Base-by-base conservation (phyloP, 768 basidiomycete genomes). In the Phaffia australis region DNA sequence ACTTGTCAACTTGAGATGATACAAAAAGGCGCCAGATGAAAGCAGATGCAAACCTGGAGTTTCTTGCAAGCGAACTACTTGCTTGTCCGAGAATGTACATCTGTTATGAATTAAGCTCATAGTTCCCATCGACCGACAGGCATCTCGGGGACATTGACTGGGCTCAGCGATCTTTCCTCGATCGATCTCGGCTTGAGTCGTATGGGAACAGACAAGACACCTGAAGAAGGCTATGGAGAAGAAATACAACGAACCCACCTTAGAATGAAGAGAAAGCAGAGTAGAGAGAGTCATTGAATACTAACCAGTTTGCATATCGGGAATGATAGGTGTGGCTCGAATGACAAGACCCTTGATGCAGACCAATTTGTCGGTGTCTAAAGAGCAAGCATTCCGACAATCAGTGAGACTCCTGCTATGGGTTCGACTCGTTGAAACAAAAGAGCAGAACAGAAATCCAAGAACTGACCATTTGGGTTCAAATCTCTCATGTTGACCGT, bases 81-180 rank as follows among this genome's bases (percentile, higher is more conserved):
- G 95, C 62, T 94, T 81, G 76, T 99, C 92, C 25, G 90, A 88
- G 74, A 97, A 99, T 70, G 92, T 88, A 75, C 88, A 94, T 56
- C 94, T 87, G 74, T 99, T 98, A 80, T 98, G 95, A 61, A 99
- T 85, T 69, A 99, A 84, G 1, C 86, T 86, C 87, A 98, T 92
- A 0, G 89, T 88, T 55, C 92, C 92, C 48, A 87, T 80, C 7
- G 87, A 83, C 59, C 83, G 84, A 74, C 95, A 99, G 65, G 93
- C 86, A 68, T 98, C 95, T 60, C 95, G 85, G 1, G 92, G 92
- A 76, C 95, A 99, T 50, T 84, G 83, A 19, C 81, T 81, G 3
- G 95, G 95, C 76, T 98, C 94, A 74, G 87, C 85, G 71, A 99
- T 98, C 77, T 90, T 89, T 52, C 94, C 95, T n/a, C 93, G 86